Evolutionary conservation across 495 filamentous ascomycete genomes (phyloP).

Genomic region (Aspergillus bertholletiae): DNA sequence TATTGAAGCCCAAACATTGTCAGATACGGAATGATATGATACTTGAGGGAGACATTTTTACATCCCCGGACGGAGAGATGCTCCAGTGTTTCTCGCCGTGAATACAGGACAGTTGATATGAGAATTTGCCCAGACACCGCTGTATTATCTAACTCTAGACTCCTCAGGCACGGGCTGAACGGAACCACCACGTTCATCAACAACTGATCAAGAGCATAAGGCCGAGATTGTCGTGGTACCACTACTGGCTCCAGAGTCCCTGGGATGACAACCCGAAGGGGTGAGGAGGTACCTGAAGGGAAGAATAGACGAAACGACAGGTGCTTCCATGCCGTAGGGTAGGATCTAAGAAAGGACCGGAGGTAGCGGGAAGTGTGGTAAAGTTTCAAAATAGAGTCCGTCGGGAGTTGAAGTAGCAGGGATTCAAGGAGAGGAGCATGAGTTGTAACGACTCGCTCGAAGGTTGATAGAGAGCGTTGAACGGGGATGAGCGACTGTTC

Average conservation of each 20-base stretch:
- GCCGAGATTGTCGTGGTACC: conserved; percentile 47
- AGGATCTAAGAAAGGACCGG: conserved; percentile 50
- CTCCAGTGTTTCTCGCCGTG: conserved; percentile 50
- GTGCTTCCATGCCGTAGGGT: conserved; percentile 59
- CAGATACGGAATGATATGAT: conserved; percentile 59
- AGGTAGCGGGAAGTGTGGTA: conserved; percentile 55
- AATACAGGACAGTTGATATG: conserved; percentile 48
- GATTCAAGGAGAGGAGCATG: conserved; percentile 56
- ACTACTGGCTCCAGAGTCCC: conserved; percentile 33
- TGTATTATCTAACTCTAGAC: conserved; percentile 59
- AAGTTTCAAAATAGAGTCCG: conserved; percentile 51
- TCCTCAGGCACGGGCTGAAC: conserved; percentile 52
- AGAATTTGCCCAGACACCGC: conserved; percentile 55
- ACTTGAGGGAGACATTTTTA: conserved; percentile 65
- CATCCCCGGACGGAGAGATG: conserved; percentile 61
- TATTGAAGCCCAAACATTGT: conserved; percentile 46
- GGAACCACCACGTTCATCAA: conserved; percentile 53
- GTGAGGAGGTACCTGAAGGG: conserved; percentile 37
- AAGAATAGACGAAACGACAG: conserved; percentile 55
- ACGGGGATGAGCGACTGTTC: conserved; percentile 22
- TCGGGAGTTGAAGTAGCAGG: conserved; percentile 54
- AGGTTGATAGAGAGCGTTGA: conserved; percentile 39
- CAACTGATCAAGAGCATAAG: conserved; percentile 55
- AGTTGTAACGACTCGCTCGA: conserved; percentile 51
- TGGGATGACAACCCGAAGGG: conserved; percentile 30